Base-by-base conservation (phyloP, 352 stramenopile species). In the Globisporangium viniferum region DNA sequence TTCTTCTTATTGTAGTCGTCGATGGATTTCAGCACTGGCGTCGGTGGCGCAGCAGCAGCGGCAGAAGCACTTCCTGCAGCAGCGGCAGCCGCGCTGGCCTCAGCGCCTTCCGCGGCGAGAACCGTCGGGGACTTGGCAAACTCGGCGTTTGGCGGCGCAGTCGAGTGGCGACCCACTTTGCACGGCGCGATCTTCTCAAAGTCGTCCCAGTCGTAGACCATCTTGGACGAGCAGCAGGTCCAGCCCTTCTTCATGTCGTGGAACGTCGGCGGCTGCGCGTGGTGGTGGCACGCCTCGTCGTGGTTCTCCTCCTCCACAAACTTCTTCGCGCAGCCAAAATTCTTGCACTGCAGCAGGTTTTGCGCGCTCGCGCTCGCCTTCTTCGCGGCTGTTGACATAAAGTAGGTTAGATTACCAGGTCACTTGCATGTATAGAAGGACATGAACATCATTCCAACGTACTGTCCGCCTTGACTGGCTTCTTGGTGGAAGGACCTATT, bases 151-250 rank as follows among this genome's bases (percentile, higher is more conserved):
- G 87, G 87, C 27, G 89, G 77, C 10, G 85, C 73, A 53, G 73
- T 82, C 66, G 81, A 95, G 77, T 94, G 86, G 65, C 84, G 86
- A 9, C 84, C 75, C 22, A 94, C 73, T 35, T 85, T 72, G 60
- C 86, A 95, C 54, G 81, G 73, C 68, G 89, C 76, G 67, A 94
- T 95, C 72, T 91, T 91, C 73, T 98, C 86, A 74, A 98, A 98
- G 74, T 97, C 89, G 73, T 98, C 94, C 92, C 94, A 98, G 81
- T 98, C 93, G 78, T 98, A 98, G 15, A 97, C 88, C 85, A 96
- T 95, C 71, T 90, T 93, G 67, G 77, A 83, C 66, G 86, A 88
- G 78, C 90, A 97, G 78, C 90, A 97, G 54, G 87, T 82, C 90
- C 90, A 97, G 73, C 90, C 88, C 66, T 97, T 97, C 77, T 96